phyloP scores from a whole-genome alignment of 2,329 filamentous ascomycete species.

The Verticillium albo-atrum region DNA sequence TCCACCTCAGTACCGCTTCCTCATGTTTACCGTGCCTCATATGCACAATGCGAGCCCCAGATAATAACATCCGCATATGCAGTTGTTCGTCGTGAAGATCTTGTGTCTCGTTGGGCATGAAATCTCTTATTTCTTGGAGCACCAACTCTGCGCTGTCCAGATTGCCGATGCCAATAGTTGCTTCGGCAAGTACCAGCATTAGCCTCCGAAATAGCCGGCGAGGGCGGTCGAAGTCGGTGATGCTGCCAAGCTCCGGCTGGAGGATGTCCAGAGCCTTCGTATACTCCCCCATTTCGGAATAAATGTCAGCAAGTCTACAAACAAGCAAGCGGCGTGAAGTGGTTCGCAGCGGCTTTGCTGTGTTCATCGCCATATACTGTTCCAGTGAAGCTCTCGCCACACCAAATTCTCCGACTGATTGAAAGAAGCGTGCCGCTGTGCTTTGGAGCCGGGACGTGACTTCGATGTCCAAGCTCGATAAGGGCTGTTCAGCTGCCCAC shows the following conservation, averaged over 20 bases:
- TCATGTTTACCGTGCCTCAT: slow-evolving; percentile 3
- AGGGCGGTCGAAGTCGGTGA: slow-evolving; percentile 8
- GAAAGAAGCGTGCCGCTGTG: slow-evolving; percentile 24
- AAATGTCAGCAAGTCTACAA: slow-evolving; percentile 20
- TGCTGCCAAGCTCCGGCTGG: slow-evolving; percentile 14
- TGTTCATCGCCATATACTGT: slow-evolving; percentile 21
- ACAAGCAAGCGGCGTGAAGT: slow-evolving; percentile 21
- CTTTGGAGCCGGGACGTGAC: slow-evolving; percentile 27
- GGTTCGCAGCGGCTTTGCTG: slow-evolving; percentile 16
- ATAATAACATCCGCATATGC: slow-evolving; percentile 21
- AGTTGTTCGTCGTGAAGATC: slow-evolving; percentile 26
- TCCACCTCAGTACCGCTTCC: slow-evolving; percentile 17
- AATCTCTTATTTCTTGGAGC: slow-evolving; percentile 8
- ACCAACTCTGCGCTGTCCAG: slow-evolving; percentile 9
- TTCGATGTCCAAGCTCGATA: slow-evolving; percentile 26
- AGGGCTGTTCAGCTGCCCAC: slow-evolving; percentile 21
- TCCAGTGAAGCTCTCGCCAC: slow-evolving; percentile 22
- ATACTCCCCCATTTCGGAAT: slow-evolving; percentile 22
- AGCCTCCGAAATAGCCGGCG: slow-evolving; percentile 19
- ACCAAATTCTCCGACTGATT: slow-evolving; percentile 25
- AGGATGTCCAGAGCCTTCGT: slow-evolving; percentile 16
- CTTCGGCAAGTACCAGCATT: slow-evolving; percentile 18
- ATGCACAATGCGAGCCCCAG: slow-evolving; percentile 18
- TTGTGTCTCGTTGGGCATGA: slow-evolving; percentile 18
- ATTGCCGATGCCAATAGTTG: slow-evolving; percentile 14